Evolutionary conservation across 768 basidiomycete genomes (phyloP).

Genomic region (Boletus reticulatus): DNA sequence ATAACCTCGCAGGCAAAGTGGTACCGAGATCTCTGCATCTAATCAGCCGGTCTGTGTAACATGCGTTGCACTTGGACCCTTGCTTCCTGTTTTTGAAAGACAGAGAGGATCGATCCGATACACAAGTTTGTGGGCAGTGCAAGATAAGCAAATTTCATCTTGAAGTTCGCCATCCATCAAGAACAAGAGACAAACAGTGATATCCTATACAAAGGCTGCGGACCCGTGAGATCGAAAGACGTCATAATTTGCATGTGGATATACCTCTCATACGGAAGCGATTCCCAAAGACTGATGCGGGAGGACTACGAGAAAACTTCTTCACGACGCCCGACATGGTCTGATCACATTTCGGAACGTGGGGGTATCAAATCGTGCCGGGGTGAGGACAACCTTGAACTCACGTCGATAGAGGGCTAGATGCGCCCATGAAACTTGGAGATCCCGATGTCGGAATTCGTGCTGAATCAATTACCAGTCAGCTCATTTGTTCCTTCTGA

Average conservation of each 20-base stretch:
- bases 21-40: too few relatives aligned
- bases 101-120: conserved; percentile 3
- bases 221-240: background rate
- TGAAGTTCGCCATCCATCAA: background rate
- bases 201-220: background rate
- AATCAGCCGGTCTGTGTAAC: too few relatives aligned
- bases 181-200: background rate
- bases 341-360: background rate
- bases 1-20: too few relatives aligned
- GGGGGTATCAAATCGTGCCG: background rate
- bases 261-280: background rate
- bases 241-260: background rate
- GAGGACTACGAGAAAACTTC: background rate
- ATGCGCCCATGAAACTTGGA: conserved; percentile 9
- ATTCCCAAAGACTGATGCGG: too few relatives aligned
- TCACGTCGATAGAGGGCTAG: background rate
- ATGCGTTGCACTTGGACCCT: too few relatives aligned
- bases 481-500: background rate
- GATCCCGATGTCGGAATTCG: background rate
- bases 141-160: conserved; percentile 1
- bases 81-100: too few relatives aligned
- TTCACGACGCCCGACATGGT: background rate
- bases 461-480: background rate
- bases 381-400: background rate
- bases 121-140: background rate